These are phyloP conservation scores for Penicillium sumatraense DNA, from an alignment of 2,329 filamentous ascomycete genomes.

Conservation along the genomic window DNA sequence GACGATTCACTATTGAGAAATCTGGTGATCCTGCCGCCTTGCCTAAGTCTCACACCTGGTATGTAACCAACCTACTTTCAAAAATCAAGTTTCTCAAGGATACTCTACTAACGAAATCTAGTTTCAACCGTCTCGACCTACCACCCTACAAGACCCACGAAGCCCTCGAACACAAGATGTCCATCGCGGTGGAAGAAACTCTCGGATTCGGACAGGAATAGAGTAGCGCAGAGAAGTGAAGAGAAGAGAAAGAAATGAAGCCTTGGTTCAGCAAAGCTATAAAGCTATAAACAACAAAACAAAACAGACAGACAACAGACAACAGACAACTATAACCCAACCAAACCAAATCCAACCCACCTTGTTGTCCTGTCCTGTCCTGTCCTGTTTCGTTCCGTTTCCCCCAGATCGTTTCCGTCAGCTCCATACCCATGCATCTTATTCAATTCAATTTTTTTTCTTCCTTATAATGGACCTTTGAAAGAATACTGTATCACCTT, in stretches of 20 bases:
- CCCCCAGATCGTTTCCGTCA: background rate
- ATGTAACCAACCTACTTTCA: constrained; percentile 46
- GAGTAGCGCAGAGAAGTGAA: too few species aligned
- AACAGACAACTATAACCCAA: too few species aligned
- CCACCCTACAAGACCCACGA: constrained; percentile 92
- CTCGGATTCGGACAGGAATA: constrained; percentile 99
- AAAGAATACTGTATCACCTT: too few species aligned
- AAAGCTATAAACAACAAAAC: too few species aligned
- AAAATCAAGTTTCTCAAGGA: background rate
- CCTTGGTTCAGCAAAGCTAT: too few species aligned
- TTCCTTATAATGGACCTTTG: too few species aligned
- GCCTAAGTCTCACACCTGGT: constrained; percentile 98
- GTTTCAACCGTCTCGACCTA: constrained; percentile 96
- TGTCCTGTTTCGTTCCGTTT: background rate
- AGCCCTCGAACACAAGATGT: constrained; percentile 83
- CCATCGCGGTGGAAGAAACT: constrained; percentile 97
- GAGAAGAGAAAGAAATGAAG: constrained; percentile 11
- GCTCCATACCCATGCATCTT: background rate
- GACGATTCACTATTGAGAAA: constrained; percentile 97
- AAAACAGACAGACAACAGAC: too few species aligned
- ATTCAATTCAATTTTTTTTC: too few species aligned
- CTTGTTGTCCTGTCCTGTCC: too few species aligned
- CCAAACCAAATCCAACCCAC: too few species aligned
- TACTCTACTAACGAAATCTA: constrained; percentile 45
- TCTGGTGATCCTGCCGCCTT: constrained; percentile 87